Conservation (phyloP, 140 eudicot species). For the Cichorium intybus region DNA sequence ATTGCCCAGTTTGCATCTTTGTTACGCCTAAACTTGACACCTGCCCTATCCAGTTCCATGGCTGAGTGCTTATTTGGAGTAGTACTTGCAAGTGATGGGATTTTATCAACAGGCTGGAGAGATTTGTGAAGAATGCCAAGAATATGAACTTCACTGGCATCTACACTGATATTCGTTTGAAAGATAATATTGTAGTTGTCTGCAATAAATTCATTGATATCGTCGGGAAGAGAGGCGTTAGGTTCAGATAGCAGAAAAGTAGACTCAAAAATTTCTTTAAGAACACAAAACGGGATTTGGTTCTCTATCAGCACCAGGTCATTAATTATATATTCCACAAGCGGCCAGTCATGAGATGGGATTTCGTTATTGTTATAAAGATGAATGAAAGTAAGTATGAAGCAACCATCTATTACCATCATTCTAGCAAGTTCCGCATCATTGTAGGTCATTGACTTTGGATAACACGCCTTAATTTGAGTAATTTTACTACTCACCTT, state of each 20-base stretch:
- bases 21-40: neutral
- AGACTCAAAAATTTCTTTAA: neutral
- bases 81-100: neutral
- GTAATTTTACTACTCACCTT: too few relatives aligned
- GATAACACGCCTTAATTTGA: too few relatives aligned
- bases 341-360: neutral
- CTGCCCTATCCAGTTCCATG: neutral
- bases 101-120: neutral
- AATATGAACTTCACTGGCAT: neutral
- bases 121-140: neutral
- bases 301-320: too few relatives aligned
- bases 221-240: neutral
- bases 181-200: fast-evolving
- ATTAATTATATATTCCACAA: neutral
- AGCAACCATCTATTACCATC: too few relatives aligned
- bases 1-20: neutral
- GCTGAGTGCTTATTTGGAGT: neutral
- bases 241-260: neutral
- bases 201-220: neutral
- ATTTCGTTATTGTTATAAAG: too few relatives aligned
- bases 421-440: neutral
- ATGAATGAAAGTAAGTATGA: too few relatives aligned
- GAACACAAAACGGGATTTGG: neutral
- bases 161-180: too few relatives aligned
- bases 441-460: too few relatives aligned